Base-by-base conservation (phyloP, 2,329 filamentous ascomycete genomes). In the Coniochaeta sp. region DNA sequence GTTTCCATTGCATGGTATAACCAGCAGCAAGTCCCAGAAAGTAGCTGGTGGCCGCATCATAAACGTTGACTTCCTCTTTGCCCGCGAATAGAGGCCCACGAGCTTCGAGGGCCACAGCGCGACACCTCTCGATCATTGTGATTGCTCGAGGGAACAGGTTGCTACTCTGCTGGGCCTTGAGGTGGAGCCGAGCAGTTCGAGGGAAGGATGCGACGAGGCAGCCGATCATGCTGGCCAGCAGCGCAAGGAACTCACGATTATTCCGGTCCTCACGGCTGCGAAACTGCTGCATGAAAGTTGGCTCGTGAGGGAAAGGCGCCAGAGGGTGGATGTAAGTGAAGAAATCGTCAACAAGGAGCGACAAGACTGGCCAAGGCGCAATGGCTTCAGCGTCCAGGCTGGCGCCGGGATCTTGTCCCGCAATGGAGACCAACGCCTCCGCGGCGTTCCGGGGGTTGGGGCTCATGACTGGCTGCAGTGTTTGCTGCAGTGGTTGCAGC, bases 301-400 rank as follows among this genome's bases (percentile, higher is more conserved):
- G 88, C 69, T 92, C 88, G 71, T 93, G 89, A 0, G 89, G 89
- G 60, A 93, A 92, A 0, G 89, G 89, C 61, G 84, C 84, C 9
- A 93, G 79, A 1, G 89, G 89, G 66, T 92, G 88, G 58, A 92
- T 88, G 70, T 91, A 91, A 19, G 87, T 91, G 74, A 92, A 93
- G 79, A 90, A 93, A 74, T 93, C 89, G 70, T 92, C 88, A 60
- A 93, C 83, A 17, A 92, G 78, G 2, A 88, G 79, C 66, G 88
- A 81, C 58, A 93, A 75, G 12, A 88, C 84, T 8, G 84, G 81
- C 71, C 88, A 79, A 0, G 89, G 87, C 44, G 88, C 89, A 62
- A 93, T 91, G 1, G 83, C 78, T 69, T 93, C 89, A 55, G 87
- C 83, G 61, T 84, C 82, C 16, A 85, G 69, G n/a, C 61, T 61